Percentiles rank a stretch among this genome's conserved stretches.
Evolutionary conservation across 352 stramenopile genomes (phyloP).

Genomic region (Pythium volutum): DNA sequence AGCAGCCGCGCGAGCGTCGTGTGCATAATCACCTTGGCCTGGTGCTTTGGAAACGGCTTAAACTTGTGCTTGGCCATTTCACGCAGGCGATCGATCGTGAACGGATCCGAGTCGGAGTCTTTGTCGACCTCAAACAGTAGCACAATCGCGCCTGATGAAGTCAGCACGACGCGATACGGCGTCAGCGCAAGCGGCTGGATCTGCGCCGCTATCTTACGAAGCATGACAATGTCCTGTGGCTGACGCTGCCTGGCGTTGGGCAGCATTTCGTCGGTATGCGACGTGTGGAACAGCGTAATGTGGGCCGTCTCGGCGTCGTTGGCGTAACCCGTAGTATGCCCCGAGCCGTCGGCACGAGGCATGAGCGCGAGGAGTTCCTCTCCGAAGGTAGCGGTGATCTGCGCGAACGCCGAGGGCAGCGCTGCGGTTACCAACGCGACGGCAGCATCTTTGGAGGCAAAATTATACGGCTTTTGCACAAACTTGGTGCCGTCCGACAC

Average conservation of each 20-base stretch:
- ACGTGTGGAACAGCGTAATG: conserved; percentile 79
- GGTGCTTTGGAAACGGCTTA: conserved; percentile 27
- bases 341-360: conserved; percentile 28
- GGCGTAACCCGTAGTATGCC: conserved; percentile 48
- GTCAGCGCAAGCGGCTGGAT: conserved; percentile 45
- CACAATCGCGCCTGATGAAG: conserved; percentile 61
- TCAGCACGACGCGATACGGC: conserved; percentile 51
- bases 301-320: conserved; percentile 70
- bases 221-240: conserved; percentile 39
- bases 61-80: conserved; percentile 47
- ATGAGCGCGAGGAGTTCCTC: conserved; percentile 44
- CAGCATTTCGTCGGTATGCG: conserved; percentile 54
- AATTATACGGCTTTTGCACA: conserved; percentile 42
- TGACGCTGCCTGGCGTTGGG: conserved; percentile 36
- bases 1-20: conserved; percentile 60
- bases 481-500: conserved; percentile 29
- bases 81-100: conserved; percentile 56
- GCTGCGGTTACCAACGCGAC: conserved; percentile 49
- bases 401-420: conserved; percentile 38
- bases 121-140: conserved; percentile 57
- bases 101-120: conserved; percentile 35
- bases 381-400: conserved; percentile 38
- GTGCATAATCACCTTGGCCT: conserved; percentile 69
- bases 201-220: conserved; percentile 34
- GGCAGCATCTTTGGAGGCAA: conserved; percentile 38